phyloP scores from a whole-genome alignment of 2,329 filamentous ascomycete species.

The Neofusicoccum cordaticola region DNA sequence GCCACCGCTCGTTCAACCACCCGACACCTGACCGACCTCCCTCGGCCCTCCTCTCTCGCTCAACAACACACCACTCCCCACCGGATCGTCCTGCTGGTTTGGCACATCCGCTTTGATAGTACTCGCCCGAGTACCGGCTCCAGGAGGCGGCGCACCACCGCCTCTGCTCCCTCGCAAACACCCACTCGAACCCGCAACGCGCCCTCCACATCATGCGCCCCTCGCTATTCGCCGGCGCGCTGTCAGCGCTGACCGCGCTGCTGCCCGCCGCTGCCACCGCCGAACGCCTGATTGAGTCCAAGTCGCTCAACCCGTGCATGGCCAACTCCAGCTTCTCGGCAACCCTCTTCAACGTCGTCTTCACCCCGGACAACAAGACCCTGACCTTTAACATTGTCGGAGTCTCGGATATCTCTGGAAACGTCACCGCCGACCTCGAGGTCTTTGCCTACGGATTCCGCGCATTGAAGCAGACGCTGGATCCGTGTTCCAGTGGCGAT shows the following conservation, averaged over 20 bases:
- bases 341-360: slow-evolving; percentile 81
- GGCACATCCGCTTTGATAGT: slow-evolving; percentile 14
- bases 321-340: slow-evolving; percentile 83
- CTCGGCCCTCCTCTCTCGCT: neutral
- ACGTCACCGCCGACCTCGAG: slow-evolving; percentile 72
- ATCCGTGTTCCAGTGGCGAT: slow-evolving; percentile 68
- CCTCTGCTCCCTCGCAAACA: neutral
- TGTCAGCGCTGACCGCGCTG: slow-evolving; percentile 16
- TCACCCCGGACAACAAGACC: slow-evolving; percentile 71
- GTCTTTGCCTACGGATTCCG: slow-evolving; percentile 81
- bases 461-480: slow-evolving; percentile 63
- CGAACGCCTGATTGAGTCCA: slow-evolving; percentile 70
- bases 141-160: slow-evolving; percentile 15
- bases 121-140: slow-evolving; percentile 12
- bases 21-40: neutral
- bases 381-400: slow-evolving; percentile 74
- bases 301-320: slow-evolving; percentile 82
- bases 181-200: neutral
- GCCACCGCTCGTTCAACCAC: slow-evolving; percentile 16
- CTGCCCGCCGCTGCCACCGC: slow-evolving; percentile 26
- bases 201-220: slow-evolving; percentile 4
- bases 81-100: slow-evolving; percentile 14
- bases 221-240: neutral
- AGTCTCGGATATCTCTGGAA: slow-evolving; percentile 78
- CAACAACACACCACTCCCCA: neutral